Percentiles rank a stretch among this genome's conserved stretches.
phyloP scores from a whole-genome alignment of 305 asterid genomes.

The Fraxinus sp. region DNA sequence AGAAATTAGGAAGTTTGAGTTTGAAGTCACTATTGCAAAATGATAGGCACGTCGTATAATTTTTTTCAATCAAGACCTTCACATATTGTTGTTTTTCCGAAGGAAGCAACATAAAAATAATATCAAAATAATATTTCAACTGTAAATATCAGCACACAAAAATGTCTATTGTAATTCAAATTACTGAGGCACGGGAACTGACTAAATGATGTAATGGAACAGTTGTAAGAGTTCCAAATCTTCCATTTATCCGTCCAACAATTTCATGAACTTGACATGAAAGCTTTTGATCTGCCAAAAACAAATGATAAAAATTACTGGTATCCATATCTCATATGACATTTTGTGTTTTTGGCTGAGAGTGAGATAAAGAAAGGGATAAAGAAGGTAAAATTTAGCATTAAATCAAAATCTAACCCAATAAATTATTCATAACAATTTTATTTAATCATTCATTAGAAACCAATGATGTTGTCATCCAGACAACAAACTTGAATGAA shows the following conservation, averaged over 20 bases:
- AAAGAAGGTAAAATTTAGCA: neutral
- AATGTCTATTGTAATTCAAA: neutral
- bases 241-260: conserved; percentile 66
- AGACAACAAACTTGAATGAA: neutral
- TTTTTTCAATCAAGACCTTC: neutral
- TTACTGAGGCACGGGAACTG: conserved; percentile 27
- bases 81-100: neutral
- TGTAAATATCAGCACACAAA: conserved; percentile 2
- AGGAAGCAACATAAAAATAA: neutral
- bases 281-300: conserved; percentile 55
- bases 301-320: conserved; percentile 11
- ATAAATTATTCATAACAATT: neutral
- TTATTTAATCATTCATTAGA: neutral
- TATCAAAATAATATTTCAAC: neutral
- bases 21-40: neutral
- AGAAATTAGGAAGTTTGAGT: neutral
- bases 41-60: neutral
- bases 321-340: neutral
- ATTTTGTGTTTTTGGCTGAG: neutral
- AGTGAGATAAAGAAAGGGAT: neutral
- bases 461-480: neutral
- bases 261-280: conserved; percentile 69
- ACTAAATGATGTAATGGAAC: conserved; percentile 72
- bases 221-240: conserved; percentile 59
- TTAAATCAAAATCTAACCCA: neutral